These are phyloP conservation scores for Tephrocybe sp. DNA, from an alignment of 768 basidiomycete species.

Conservation along the genomic window DNA sequence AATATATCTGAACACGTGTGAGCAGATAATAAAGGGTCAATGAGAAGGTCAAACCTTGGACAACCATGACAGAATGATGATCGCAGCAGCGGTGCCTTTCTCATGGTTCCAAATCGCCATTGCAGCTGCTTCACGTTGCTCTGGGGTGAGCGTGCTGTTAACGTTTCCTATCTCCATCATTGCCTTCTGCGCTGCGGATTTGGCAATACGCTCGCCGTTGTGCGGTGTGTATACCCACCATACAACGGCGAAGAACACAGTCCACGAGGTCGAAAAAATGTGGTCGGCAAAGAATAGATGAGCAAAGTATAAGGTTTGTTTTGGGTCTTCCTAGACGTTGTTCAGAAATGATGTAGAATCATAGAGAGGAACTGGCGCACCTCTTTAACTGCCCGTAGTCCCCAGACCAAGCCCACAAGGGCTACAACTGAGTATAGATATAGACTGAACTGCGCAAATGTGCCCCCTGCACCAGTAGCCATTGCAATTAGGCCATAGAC, in stretches of 20 bases:
- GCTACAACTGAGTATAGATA: constrained; percentile 91
- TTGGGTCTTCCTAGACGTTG: constrained; percentile 78
- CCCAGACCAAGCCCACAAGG: constrained; percentile 83
- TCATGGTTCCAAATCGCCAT: constrained; percentile 87
- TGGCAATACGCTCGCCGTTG: constrained; percentile 77
- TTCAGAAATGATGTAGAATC: constrained; percentile 16
- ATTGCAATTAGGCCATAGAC: constrained; percentile 95
- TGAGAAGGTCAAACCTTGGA: constrained; percentile 64
- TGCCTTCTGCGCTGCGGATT: constrained; percentile 87
- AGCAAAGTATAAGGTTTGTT: constrained; percentile 83
- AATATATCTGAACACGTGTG: constrained; percentile 71
- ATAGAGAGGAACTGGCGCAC: constrained; percentile 56
- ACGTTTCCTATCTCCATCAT: constrained; percentile 67
- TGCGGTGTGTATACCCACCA: constrained; percentile 96
- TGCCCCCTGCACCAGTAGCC: constrained; percentile 87
- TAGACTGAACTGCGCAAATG: constrained; percentile 87
- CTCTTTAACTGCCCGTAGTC: constrained; percentile 79
- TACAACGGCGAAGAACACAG: constrained; percentile 82
- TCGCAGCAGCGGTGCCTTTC: constrained; percentile 74
- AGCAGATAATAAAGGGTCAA: not conserved
- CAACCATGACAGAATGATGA: constrained; percentile 84
- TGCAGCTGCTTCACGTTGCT: constrained; percentile 70
- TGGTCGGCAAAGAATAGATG: constrained; percentile 94
- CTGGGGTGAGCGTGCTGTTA: constrained; percentile 57
- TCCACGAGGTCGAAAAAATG: constrained; percentile 86